Evolutionary conservation across 495 filamentous ascomycete species (phyloP), one percentile per base, ranked within the genome.

Genomic region (Aspergillus egyptiacus): DNA sequence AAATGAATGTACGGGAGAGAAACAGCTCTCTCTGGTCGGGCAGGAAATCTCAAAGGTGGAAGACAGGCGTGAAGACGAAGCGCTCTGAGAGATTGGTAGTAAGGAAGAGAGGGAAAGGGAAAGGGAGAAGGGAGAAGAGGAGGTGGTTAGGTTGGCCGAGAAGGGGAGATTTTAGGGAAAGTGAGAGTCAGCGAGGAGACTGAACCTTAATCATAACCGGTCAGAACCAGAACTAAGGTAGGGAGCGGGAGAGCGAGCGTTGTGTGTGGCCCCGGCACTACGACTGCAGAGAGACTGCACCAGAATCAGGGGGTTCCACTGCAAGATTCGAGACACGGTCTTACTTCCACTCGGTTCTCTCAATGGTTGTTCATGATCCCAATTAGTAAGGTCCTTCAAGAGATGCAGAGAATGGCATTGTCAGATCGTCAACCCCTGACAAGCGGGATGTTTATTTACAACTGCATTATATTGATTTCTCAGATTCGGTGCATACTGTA

Each of bases 1-100:
- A 64, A 73, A 73, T 46, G 71, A 72, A 60, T 51, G 71, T 72
- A 57, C 47, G 57, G 62, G 64, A 74, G 71, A 70, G 69, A 68
- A 60, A 47, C 50, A 54, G 60, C 60, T 66, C 67, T 55, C 68
- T 72, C 68, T 56, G 68, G 68, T 72, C 68, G 67, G 68, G 69
- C 59, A 58, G 62, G 64, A 69, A 68, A 59, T 58, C 62, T 60
- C 58, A 37, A 53, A 34, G 35, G 33, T 24, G 49, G 46, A 47
- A 24, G 25, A 51, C 52, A 48, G 20, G 25, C 34, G 45, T n/a
- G 32, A 41, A 39, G 50, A 48, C 36, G 46, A 51, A 56, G 46
- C 48, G 50, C 52, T 52, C 51, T 41, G n/a, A n/a, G n/a, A n/a
- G n/a, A n/a, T n/a, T n/a, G n/a, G n/a, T n/a, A n/a, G n/a, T n/a